phyloP scores from a whole-genome alignment of 225 moss, liverwort and hornwort genomes.

The Polytrichum commune region DNA sequence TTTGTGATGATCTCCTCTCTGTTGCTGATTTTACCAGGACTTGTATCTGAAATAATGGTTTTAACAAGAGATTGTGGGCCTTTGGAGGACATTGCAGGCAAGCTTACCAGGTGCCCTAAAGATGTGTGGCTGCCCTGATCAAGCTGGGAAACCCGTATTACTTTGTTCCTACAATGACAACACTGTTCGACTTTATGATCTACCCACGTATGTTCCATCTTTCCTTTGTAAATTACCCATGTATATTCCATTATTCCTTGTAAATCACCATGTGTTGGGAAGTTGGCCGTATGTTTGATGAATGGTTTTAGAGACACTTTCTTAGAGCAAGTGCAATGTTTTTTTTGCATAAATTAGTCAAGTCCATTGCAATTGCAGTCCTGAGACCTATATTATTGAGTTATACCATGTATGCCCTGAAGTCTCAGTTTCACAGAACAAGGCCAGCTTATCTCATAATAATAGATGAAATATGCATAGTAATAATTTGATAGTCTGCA shows the following conservation, averaged over 20 bases:
- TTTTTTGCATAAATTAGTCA: too few species aligned
- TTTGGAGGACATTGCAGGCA: conserved; percentile 32
- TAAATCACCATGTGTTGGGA: too few species aligned
- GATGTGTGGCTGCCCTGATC: conserved; percentile 81
- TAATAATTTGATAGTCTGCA: too few species aligned
- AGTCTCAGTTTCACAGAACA: too few species aligned
- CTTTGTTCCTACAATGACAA: conserved; percentile 95
- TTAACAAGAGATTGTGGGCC: background rate
- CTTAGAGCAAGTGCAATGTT: too few species aligned
- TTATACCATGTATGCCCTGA: too few species aligned
- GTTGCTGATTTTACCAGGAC: background rate
- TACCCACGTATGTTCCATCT: conserved; percentile 70
- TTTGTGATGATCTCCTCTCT: background rate
- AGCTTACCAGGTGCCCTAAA: conserved; percentile 69
- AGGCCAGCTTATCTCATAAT: too few species aligned
- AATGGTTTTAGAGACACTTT: background rate
- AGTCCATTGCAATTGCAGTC: too few species aligned
- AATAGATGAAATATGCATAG: too few species aligned
- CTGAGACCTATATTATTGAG: too few species aligned
- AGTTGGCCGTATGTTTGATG: too few species aligned
- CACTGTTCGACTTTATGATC: conserved; percentile 81
- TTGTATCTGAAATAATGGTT: background rate
- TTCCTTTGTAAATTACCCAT: conserved; percentile 1
- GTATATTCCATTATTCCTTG: conserved; percentile 31
- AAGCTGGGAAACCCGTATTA: conserved; percentile 71